Percentiles rank a stretch among this genome's conserved stretches.
These are phyloP conservation scores for Oropetium thomaeum DNA, from an alignment of 176 grass and related monocot genomes.

Conservation along the genomic window DNA sequence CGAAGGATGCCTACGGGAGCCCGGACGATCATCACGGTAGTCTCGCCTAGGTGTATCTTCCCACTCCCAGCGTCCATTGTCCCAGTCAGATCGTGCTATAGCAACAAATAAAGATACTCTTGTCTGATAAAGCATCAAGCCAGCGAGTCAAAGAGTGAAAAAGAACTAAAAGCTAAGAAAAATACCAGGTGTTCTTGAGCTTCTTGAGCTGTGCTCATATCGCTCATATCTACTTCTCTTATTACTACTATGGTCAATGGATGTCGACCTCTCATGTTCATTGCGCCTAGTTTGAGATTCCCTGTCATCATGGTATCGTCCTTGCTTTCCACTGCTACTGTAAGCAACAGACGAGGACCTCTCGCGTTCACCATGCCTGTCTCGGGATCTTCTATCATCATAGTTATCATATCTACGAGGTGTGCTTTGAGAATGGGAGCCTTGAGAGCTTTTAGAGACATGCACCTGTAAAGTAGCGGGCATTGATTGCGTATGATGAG, in stretches of 20 bases:
- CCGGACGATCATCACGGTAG: conserved; percentile 50
- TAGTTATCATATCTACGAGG: conserved; percentile 41
- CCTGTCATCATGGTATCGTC: conserved; percentile 51
- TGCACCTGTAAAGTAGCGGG: conserved; percentile 43
- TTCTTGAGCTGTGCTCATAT: conserved; percentile 54
- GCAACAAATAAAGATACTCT: conserved; percentile 19
- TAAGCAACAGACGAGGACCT: conserved; percentile 39
- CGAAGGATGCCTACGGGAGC: conserved; percentile 56
- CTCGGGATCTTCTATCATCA: conserved; percentile 33
- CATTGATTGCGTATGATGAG: conserved; percentile 14
- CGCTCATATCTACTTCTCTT: conserved; percentile 69
- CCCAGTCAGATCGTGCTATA: conserved; percentile 83
- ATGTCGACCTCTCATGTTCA: conserved; percentile 47
- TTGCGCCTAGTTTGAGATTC: conserved; percentile 44
- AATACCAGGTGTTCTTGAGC: conserved; percentile 69
- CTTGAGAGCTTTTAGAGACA: conserved; percentile 54
- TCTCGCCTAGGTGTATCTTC: conserved; percentile 79
- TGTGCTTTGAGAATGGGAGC: conserved; percentile 33
- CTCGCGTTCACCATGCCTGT: conserved; percentile 33
- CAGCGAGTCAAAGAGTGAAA: not conserved
- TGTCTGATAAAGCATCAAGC: conserved; percentile 26
- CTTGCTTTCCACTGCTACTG: conserved; percentile 47
- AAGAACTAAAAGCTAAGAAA: conserved; percentile 31
- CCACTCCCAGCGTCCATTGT: conserved; percentile 89
- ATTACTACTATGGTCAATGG: conserved; percentile 44